A percentile compares a stretch with the other conserved stretches of the same genome.
Conservation (phyloP, 2,329 filamentous ascomycete species). For the Colletotrichum abscissum region DNA sequence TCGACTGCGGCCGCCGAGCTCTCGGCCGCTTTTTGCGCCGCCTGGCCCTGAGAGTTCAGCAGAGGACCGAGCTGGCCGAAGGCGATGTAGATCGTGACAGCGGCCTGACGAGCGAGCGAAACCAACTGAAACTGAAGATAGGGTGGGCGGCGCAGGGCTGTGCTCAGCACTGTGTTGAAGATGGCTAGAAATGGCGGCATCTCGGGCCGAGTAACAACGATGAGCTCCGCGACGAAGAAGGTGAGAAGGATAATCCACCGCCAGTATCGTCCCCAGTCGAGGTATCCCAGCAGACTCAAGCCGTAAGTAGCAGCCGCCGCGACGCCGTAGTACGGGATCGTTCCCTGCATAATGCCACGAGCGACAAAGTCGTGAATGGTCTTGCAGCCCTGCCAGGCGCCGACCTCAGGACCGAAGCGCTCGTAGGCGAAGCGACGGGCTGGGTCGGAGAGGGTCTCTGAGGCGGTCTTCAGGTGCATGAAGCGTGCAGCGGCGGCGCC, state of each 20-base stretch:
- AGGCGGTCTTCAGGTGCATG: conserved; percentile 83
- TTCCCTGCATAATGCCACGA: conserved; percentile 68
- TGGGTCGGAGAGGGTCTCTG: conserved; percentile 84
- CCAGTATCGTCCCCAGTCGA: conserved; percentile 75
- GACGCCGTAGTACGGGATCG: conserved; percentile 70
- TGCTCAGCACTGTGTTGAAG: conserved; percentile 57
- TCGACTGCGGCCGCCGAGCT: conserved; percentile 40
- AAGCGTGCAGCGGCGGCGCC: conserved; percentile 65
- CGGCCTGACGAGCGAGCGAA: conserved; percentile 77
- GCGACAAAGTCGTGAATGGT: conserved; percentile 80
- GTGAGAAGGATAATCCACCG: conserved; percentile 68
- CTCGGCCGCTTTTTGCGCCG: conserved; percentile 41
- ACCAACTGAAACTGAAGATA: conserved; percentile 90
- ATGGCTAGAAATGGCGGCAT: conserved; percentile 57
- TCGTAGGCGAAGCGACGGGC: conserved; percentile 89
- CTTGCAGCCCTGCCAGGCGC: conserved; percentile 72
- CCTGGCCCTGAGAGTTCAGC: conserved; percentile 55
- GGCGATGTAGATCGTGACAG: conserved; percentile 84
- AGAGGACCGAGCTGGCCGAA: conserved; percentile 83
- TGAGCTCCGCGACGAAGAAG: conserved; percentile 67
- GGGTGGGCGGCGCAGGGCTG: conserved; percentile 60
- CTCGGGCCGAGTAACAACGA: conserved; percentile 64
- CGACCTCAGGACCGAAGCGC: conserved; percentile 81
- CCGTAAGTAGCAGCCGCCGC: conserved; percentile 69
- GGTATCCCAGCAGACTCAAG: conserved; percentile 73